Base-by-base conservation (phyloP, 169 alveolate genomes). In the Plasmodium inui region DNA sequence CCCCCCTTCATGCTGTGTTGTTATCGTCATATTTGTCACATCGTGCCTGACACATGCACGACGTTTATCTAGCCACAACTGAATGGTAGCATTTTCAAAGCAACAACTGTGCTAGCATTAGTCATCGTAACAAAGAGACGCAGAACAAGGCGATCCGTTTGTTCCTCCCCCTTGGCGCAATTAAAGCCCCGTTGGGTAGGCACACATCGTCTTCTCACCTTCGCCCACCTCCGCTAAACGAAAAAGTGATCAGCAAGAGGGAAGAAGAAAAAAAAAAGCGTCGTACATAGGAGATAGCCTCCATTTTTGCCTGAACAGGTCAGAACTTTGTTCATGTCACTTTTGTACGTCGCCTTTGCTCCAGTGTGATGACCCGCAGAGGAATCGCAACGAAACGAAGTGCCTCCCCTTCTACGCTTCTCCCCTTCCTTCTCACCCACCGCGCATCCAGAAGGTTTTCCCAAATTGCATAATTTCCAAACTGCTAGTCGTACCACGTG, bases 251-350 rank as follows among this genome's bases (percentile, higher is more conserved):
- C 76, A 67, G 17, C 37, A 22, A 67, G 22, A 67, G 37, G 76
- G 14, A n/a, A 7, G n/a, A 19, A 85, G 8, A 19, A 26, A 67
- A 28, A 67, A 53, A 86, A 34, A 34, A 93, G 93, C 28, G 10
- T 44, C 10, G 70, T 30, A 92, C 93, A 86, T 93, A 26, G 28
- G n/a, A 37, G 28, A 53, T 78, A 14, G 10, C 44, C 44, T 26
- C 28, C 41, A 57, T 50, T 57, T 34, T 73, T 50, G 83, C 80
- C 84, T 32, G 39, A 32, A 32, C 61, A 28, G 28, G 93, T 30
- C 39, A 30, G 19, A 37, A 61, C 32, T 61, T 61, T 61, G 8
- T 61, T 32, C 55, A 44, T 10, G 55, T 44, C 55, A 0, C 17
- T 44, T 44, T 41, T 57, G 72, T 6, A 57, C 28, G 28, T 57